Evolutionary conservation across 2,329 filamentous ascomycete genomes (phyloP), one percentile per base, ranked within the genome.

Genomic region (Colletotrichum musae): DNA sequence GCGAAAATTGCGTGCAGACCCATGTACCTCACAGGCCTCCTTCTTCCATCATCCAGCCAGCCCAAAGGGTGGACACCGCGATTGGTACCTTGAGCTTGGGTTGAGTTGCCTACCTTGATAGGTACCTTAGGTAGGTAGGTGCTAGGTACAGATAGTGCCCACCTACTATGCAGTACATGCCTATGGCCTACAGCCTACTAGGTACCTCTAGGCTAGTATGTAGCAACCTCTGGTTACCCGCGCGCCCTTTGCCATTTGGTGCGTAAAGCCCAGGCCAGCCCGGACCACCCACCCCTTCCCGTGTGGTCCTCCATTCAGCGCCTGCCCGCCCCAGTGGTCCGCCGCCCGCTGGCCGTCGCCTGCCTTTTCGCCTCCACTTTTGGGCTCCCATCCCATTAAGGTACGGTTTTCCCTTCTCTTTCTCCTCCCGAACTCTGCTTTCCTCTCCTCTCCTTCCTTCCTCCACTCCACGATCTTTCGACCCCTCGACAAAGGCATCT

Each of bases 321-420:
- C 60, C 28, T 52, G 41, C 24, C 65, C 47, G 39, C 51, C 66
- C 61, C 41, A 69, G 61, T 57, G 58, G 61, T 69, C 66, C 66
- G 66, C 61, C 50, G 54, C 60, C 64, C 65, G 60, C 60, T 47
- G 58, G 39, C 48, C 60, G 60, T 39, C 36, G 50, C 53, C 48
- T 71, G 48, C 63, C 63, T 64, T 64, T 57, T 69, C 69, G 66
- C 65, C 69, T 65, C 69, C 65, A 69, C 65, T 64, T 69, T 36
- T 69, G 66, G 65, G 69, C 69, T 69, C 69, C 59, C 59, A 71
- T 64, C 59, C 64, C 60, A 59, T 64, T 65, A 71, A 69, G 69
- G 66, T 69, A 66, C 47, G 64, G 52, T 64, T 68, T 43, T 63
- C 64, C 68, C 68, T 47, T 70, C 54, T 52, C 58, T 47, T 58